These are phyloP conservation scores for Corrigiola litoralis DNA, from an alignment of 179 eudicot genomes.

Conservation along the genomic window DNA sequence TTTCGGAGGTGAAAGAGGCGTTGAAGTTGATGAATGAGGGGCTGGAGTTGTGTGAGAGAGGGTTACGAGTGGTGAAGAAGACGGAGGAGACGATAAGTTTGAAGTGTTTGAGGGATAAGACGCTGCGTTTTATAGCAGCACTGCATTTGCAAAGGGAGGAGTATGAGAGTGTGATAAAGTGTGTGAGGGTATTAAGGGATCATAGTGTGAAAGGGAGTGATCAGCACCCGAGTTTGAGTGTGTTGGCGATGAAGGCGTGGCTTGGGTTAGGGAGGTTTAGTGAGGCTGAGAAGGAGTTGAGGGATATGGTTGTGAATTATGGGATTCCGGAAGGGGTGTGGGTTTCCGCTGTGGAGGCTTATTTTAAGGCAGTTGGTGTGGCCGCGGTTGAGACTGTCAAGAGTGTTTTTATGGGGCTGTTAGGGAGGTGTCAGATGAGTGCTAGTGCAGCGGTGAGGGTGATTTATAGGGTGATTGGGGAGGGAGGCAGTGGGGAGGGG, in stretches of 20 bases:
- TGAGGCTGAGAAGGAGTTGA: constrained; percentile 95
- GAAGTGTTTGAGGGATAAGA: constrained; percentile 51
- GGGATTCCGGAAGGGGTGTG: constrained; percentile 83
- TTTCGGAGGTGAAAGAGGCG: constrained; percentile 44
- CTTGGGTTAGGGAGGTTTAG: constrained; percentile 69
- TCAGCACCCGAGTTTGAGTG: constrained; percentile 87
- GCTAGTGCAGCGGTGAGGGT: constrained; percentile 69
- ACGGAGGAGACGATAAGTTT: constrained; percentile 55
- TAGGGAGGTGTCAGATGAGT: constrained; percentile 76
- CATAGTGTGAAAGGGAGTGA: constrained; percentile 32
- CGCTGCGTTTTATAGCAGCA: constrained; percentile 85
- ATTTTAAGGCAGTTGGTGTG: constrained; percentile 72
- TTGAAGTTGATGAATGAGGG: constrained; percentile 88
- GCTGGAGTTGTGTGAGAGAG: constrained; percentile 78
- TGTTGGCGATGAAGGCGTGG: constrained; percentile 94
- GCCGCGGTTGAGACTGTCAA: constrained; percentile 77
- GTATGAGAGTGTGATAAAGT: constrained; percentile 82
- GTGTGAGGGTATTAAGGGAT: constrained; percentile 83
- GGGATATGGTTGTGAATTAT: constrained; percentile 64
- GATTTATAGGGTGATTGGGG: constrained; percentile 67
- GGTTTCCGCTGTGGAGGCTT: constrained; percentile 84
- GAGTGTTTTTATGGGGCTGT: constrained; percentile 70
- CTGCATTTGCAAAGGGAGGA: constrained; percentile 79
- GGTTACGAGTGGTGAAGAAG: constrained; percentile 64
- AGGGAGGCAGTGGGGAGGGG: constrained; percentile 53